phyloP scores from a whole-genome alignment of 2,329 filamentous ascomycete genomes.

The Fusarium sp. region DNA sequence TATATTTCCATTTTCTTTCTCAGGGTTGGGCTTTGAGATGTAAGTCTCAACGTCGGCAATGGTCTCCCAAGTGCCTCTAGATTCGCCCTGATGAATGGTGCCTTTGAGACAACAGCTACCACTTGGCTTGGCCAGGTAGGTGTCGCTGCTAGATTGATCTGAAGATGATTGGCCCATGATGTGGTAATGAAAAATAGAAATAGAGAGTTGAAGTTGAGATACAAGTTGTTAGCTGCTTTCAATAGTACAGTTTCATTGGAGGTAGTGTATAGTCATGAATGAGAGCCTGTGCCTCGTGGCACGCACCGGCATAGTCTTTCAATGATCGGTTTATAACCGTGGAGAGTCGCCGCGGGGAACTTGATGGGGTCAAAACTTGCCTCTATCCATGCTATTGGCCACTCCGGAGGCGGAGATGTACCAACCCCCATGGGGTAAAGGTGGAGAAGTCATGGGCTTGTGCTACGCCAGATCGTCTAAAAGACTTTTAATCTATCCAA shows the following conservation, averaged over 20 bases:
- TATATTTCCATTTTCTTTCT: constrained; percentile 5
- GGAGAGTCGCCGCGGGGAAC: constrained; percentile 2
- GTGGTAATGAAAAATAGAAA: not conserved
- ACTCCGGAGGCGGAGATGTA: not conserved
- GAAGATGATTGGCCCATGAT: constrained; percentile 1
- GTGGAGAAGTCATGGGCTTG: not conserved
- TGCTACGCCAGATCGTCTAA: not conserved
- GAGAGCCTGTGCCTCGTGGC: too few species aligned
- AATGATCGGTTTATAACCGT: not conserved
- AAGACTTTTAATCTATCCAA: not conserved
- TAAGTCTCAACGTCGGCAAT: constrained; percentile 6
- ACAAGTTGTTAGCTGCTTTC: too few species aligned
- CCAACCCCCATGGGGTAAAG: constrained; percentile 10
- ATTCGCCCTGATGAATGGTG: not conserved
- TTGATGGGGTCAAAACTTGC: too few species aligned
- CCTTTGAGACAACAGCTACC: constrained; percentile 6
- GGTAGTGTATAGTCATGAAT: too few species aligned
- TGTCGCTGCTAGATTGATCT: not conserved
- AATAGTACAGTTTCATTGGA: too few species aligned
- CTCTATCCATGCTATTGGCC: not conserved
- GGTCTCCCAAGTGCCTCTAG: constrained; percentile 1
- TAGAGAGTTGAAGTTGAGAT: too few species aligned
- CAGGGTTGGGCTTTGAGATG: not conserved
- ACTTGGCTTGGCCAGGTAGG: not conserved
- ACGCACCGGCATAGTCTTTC: too few species aligned